Evolutionary conservation across 2,329 filamentous ascomycete species (phyloP), one percentile per base, ranked within the genome.

Genomic region (Aspergillus fischeri): DNA sequence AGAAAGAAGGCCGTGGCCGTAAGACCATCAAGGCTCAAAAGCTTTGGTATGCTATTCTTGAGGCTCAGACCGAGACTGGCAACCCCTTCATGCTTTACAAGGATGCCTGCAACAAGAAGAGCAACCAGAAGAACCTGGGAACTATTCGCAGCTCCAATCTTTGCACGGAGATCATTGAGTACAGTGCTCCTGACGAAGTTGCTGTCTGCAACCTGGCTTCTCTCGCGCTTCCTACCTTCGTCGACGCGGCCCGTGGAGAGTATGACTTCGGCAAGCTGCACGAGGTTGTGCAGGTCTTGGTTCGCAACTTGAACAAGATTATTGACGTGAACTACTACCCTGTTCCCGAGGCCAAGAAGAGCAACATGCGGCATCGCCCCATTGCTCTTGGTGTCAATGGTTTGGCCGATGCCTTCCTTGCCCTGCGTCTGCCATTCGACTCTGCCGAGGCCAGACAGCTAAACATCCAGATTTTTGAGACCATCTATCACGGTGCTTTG

Each of bases 51-150:
- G 92, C 93, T 65, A 96, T 99, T 64, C 85, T 99, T 50, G 94
- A 99, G 80, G 91, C 94, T 51, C 94, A 99, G 81, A 97, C 93
- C 35, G 94, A 99, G 86, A 99, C 94, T 49, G 94, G 94, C 67
- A 97, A 96, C 78, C 94, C 94, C 51, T 99, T 96, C 80, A 99
- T 99, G 91, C 87, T 97, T 59, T 99, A 99, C 87, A 99, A 99
- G 84, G 94, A 99, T 78, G 85, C 88, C 71, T 93, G 90, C 86
- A 99, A 99, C 86, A 87, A 87, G 76, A 99, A 99, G 89, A 97
- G 92, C 83, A 99, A 99, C 85, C 94, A 99, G 82, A 97, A 99
- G 88, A 99, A 99, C 79, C 84, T 99, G 32, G 94, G 94, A 65
- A 97, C 92, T 61, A 99, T 99, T 69, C 92, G 92, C 77, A 97